Evolutionary conservation across 805 yeast genomes (phyloP).

Genomic region (Teunomyces gatunensis): DNA sequence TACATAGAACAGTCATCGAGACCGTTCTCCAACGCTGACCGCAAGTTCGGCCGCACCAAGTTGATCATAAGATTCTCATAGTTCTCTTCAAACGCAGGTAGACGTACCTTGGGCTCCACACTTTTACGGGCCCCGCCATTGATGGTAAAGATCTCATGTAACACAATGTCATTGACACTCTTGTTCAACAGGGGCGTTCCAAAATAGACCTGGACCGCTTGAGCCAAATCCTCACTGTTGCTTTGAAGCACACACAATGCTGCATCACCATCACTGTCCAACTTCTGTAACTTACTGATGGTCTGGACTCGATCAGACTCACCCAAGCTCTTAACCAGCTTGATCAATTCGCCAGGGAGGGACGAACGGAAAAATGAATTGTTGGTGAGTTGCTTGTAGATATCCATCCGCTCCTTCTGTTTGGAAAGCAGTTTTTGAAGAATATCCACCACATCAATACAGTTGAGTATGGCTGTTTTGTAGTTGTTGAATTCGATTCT

Average conservation of each 20-base stretch:
- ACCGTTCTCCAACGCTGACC: slow-evolving; percentile 29
- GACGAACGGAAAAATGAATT: not conserved
- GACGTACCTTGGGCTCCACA: not conserved
- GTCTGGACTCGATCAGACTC: not conserved
- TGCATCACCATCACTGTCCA: not conserved
- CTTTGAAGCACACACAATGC: not conserved
- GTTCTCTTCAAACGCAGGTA: slow-evolving; percentile 32
- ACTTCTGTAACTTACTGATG: not conserved
- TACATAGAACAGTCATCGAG: slow-evolving; percentile 30
- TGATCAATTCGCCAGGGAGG: not conserved
- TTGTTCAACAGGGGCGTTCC: slow-evolving; percentile 15
- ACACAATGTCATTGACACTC: slow-evolving; percentile 25
- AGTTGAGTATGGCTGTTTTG: slow-evolving; percentile 24
- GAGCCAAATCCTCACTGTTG: not conserved
- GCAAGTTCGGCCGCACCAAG: slow-evolving; percentile 34
- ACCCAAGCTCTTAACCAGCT: not conserved
- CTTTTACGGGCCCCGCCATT: slow-evolving; percentile 18
- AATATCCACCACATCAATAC: slow-evolving; percentile 20
- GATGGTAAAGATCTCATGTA: slow-evolving; percentile 32
- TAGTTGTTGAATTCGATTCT: slow-evolving; percentile 20
- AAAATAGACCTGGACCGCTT: slow-evolving; percentile 9
- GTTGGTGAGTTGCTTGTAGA: slow-evolving; percentile 20
- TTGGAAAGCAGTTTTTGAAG: slow-evolving; percentile 12
- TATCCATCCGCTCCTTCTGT: slow-evolving; percentile 16
- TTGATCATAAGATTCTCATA: slow-evolving; percentile 37